These are phyloP conservation scores for Tetrapyrgos nigripes DNA, from an alignment of 1,284 basidiomycete species.

Conservation along the genomic window DNA sequence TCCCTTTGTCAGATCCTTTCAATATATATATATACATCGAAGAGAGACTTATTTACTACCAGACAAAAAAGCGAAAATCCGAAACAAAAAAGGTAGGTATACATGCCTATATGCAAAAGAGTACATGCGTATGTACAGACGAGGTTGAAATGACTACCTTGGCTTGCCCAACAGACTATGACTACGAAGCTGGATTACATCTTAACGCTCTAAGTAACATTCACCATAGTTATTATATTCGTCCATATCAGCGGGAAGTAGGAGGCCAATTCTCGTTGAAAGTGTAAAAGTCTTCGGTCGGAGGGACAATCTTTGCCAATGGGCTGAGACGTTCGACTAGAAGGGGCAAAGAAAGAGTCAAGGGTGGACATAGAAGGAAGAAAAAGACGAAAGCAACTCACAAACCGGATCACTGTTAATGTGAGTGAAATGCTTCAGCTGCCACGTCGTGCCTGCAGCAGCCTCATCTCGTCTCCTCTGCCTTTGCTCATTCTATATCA, in stretches of 20 bases:
- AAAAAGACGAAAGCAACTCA: constrained; percentile 42
- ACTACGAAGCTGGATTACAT: too few species aligned
- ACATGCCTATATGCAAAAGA: too few species aligned
- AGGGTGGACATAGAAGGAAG: not conserved
- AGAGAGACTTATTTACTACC: too few species aligned
- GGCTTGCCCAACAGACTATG: too few species aligned
- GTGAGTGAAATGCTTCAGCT: constrained; percentile 77
- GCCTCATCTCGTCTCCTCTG: constrained; percentile 87
- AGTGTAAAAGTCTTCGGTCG: constrained; percentile 71
- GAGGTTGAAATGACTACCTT: too few species aligned
- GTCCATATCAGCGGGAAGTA: not conserved
- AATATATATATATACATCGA: too few species aligned
- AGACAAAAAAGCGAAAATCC: too few species aligned
- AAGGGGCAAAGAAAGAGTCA: constrained; percentile 4
- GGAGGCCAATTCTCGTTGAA: constrained; percentile 64
- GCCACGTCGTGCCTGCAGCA: constrained; percentile 77
- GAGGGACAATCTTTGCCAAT: constrained; percentile 58
- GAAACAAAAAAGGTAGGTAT: too few species aligned
- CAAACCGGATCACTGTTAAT: constrained; percentile 75
- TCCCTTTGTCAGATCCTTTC: too few species aligned
- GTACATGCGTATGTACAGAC: too few species aligned
- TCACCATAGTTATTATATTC: too few species aligned
- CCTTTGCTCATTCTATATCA: constrained; percentile 85
- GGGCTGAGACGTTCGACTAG: constrained; percentile 68
- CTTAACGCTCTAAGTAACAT: too few species aligned